A percentile compares a stretch with the other conserved stretches of the same genome.
Evolutionary conservation across 768 basidiomycete species (phyloP).

Genomic region (Russula foetens): DNA sequence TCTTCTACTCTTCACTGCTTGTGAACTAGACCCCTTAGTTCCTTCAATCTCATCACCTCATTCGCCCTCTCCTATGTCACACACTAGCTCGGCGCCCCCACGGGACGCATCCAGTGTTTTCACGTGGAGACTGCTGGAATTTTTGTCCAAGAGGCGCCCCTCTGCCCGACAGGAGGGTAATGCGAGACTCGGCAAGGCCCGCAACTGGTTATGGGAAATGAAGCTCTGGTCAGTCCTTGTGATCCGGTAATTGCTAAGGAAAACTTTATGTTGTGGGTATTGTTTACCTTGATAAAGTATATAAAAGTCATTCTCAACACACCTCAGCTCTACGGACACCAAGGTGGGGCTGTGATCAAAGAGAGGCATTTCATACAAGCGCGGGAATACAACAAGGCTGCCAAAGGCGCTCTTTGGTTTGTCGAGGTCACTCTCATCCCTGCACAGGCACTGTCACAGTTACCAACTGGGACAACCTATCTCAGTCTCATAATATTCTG

Average conservation of each 20-base stretch:
- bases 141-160: background rate
- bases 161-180: background rate
- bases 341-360: background rate
- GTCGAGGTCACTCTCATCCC: background rate
- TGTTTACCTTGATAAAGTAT: background rate
- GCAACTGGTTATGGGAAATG: background rate
- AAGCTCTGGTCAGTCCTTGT: background rate
- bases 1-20: background rate
- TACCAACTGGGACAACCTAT: too few species aligned
- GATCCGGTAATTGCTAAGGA: background rate
- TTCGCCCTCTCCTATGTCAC: background rate
- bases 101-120: constrained; percentile 6
- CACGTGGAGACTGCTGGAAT: background rate
- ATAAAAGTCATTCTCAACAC: background rate
- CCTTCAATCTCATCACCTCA: background rate
- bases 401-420: background rate
- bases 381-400: background rate
- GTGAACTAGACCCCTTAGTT: background rate
- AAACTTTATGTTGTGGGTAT: background rate
- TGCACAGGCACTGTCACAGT: too few species aligned
- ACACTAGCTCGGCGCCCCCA: background rate
- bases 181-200: background rate
- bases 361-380: background rate
- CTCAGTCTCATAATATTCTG: background rate
- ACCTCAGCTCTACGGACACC: background rate